Evolutionary conservation across 495 filamentous ascomycete genomes (phyloP).

Genomic region (Aspergillus cavernicola): DNA sequence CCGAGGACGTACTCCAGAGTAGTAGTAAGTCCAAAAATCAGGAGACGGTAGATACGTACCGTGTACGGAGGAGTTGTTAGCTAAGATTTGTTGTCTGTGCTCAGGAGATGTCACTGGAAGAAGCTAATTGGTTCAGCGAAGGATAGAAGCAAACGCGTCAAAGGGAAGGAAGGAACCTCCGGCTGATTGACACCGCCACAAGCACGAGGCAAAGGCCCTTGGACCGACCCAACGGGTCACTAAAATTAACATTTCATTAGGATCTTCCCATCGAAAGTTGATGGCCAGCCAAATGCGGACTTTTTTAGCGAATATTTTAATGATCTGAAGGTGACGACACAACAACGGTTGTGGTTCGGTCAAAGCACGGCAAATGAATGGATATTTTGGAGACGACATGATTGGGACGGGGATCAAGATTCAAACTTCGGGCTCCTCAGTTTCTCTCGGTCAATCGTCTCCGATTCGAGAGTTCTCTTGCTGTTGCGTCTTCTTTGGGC

Average conservation of each 20-base stretch:
- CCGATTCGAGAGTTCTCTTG: too few relatives aligned
- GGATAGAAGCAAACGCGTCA: constrained; percentile 10
- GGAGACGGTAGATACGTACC: too few relatives aligned
- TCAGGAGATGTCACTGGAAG: background rate
- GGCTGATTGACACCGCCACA: constrained; percentile 18
- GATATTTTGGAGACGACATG: background rate
- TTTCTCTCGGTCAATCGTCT: too few relatives aligned
- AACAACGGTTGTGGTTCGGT: constrained; percentile 10
- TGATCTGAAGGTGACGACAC: background rate
- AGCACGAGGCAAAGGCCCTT: constrained; percentile 8
- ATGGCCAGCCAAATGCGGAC: background rate
- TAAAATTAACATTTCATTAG: background rate
- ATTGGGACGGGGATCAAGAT: constrained; percentile 13
- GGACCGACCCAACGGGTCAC: background rate
- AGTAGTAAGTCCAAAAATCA: too few relatives aligned
- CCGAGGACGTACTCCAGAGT: too few relatives aligned
- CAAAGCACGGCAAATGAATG: constrained; percentile 16
- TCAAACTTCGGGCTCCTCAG: constrained; percentile 9
- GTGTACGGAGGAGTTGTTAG: too few relatives aligned
- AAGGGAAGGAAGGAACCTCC: constrained; percentile 10
- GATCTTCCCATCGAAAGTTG: background rate
- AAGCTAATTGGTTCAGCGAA: constrained; percentile 14
- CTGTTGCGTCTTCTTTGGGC: background rate
- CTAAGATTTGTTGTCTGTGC: too few relatives aligned
- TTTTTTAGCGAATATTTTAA: constrained; percentile 3